Conservation (phyloP, 202 grass and related monocot genomes). For the Alloteropsis angusta region DNA sequence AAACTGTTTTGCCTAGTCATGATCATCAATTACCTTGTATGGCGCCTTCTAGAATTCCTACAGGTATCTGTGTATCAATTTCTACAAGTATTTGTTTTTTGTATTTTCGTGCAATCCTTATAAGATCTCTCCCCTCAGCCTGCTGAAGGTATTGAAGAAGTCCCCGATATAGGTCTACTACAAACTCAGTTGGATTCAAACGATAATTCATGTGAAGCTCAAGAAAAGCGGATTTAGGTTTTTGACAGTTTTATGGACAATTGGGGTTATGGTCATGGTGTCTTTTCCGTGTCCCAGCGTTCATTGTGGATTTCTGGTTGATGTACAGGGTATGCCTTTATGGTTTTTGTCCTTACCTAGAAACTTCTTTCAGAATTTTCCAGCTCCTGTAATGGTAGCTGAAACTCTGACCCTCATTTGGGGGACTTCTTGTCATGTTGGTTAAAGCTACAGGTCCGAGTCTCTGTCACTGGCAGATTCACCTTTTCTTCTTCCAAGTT, state of each 20-base stretch:
- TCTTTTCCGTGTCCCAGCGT: neutral
- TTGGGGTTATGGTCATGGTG: neutral
- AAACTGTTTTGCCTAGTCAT: constrained; percentile 89
- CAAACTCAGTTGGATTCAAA: constrained; percentile 12
- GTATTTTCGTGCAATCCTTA: neutral
- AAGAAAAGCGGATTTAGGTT: neutral
- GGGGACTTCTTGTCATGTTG: neutral
- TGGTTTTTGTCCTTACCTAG: neutral
- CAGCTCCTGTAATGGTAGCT: neutral
- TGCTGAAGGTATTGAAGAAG: constrained; percentile 66
- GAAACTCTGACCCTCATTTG: neutral
- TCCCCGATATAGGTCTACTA: constrained; percentile 58
- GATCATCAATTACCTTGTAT: constrained; percentile 77
- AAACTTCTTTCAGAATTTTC: neutral
- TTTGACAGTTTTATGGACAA: neutral
- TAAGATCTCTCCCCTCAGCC: constrained; percentile 29
- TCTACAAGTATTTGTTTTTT: neutral
- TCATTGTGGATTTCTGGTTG: neutral
- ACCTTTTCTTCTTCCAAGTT: neutral
- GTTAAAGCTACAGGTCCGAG: neutral
- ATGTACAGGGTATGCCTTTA: neutral
- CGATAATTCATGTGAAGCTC: constrained; percentile 1
- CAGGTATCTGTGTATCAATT: constrained; percentile 39
- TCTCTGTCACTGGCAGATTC: neutral
- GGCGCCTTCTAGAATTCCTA: constrained; percentile 59